Evolutionary conservation across 163 green algal genomes (phyloP).

Genomic region (Scenedesmus sp.): DNA sequence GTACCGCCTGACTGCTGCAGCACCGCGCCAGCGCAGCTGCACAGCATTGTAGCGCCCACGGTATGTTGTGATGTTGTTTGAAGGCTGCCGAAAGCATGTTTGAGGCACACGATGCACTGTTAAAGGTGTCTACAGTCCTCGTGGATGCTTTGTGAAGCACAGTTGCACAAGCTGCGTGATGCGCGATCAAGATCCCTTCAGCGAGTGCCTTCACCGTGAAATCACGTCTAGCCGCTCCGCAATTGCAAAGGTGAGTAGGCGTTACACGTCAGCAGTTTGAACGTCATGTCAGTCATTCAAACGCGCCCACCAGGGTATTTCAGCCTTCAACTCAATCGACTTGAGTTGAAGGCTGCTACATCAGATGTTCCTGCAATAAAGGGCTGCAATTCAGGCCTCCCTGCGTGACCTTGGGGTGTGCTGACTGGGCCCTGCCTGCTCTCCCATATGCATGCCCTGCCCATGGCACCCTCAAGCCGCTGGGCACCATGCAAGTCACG

Average conservation of each 20-base stretch:
- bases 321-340: neutral
- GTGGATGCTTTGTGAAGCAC: neutral
- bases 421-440: neutral
- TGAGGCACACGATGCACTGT: neutral
- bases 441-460: too few species aligned
- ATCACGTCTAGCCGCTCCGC: neutral
- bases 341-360: neutral
- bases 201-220: neutral
- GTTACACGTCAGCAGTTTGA: constrained; percentile 18
- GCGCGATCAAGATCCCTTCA: neutral
- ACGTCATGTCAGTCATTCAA: neutral
- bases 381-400: neutral
- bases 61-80: neutral
- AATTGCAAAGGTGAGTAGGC: neutral
- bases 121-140: neutral
- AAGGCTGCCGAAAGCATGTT: neutral
- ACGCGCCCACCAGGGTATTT: neutral
- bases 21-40: constrained; percentile 2
- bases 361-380: neutral
- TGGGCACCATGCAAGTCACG: too few species aligned
- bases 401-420: neutral
- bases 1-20: constrained; percentile 3
- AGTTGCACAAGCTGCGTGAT: neutral
- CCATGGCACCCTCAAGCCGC: too few species aligned
- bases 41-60: neutral